Conservation (phyloP, 257 asterid species). For the Henckelia pumila region DNA sequence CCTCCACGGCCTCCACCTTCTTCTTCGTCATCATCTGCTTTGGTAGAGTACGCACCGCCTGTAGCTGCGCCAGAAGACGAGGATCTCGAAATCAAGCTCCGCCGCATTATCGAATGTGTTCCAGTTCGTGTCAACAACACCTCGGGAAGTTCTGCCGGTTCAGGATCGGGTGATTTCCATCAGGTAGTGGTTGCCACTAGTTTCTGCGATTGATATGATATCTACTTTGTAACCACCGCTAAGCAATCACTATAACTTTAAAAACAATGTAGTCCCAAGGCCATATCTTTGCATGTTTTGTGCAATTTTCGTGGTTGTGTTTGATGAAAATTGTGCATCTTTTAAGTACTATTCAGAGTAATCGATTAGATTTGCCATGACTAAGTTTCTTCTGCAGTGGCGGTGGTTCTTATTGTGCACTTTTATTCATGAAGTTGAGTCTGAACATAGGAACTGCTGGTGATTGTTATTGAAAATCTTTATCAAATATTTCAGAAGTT, state of each 20-base stretch:
- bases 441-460: neutral
- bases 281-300: neutral
- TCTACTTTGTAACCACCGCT: neutral
- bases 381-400: neutral
- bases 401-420: neutral
- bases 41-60: constrained; percentile 72
- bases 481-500: neutral
- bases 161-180: constrained; percentile 98
- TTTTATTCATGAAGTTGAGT: neutral
- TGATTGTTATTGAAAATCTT: no score
- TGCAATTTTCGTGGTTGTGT: neutral
- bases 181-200: constrained; percentile 54
- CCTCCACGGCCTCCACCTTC: constrained; percentile 52
- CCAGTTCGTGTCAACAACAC: constrained; percentile 95
- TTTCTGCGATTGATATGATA: neutral
- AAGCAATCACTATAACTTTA: neutral
- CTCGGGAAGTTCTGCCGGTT: constrained; percentile 98
- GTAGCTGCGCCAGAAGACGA: constrained; percentile 74
- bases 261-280: no score
- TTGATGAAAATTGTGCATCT: neutral
- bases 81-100: constrained; percentile 90
- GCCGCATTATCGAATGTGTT: constrained; percentile 89
- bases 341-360: neutral
- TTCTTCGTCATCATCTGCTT: constrained; percentile 54
- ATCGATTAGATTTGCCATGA: neutral